Evolutionary conservation across 441 rosid species (phyloP).

Genomic region (Adansonia gregorii): DNA sequence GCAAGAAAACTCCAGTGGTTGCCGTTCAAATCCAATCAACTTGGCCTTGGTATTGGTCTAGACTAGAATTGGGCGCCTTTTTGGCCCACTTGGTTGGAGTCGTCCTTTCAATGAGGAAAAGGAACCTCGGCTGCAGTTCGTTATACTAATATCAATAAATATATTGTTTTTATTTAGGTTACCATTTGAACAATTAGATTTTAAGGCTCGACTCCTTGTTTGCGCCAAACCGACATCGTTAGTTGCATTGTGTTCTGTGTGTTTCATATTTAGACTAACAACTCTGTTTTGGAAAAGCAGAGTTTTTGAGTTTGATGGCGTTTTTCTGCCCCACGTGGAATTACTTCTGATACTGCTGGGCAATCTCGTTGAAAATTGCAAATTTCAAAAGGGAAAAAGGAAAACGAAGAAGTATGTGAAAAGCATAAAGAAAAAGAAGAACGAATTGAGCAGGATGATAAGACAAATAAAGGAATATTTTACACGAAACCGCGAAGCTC

Average conservation of each 20-base stretch:
- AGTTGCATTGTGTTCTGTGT: not conserved
- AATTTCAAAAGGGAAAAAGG: not conserved
- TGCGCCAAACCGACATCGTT: not conserved
- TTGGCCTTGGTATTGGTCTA: not conserved
- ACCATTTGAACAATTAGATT: not conserved
- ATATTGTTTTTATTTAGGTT: not conserved
- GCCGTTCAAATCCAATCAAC: constrained; percentile 7
- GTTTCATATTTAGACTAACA: not conserved
- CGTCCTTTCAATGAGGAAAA: not conserved
- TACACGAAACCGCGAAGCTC: not conserved
- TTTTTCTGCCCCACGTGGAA: constrained; percentile 1
- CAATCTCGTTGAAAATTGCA: not conserved
- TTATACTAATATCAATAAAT: not conserved
- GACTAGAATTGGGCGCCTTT: not conserved
- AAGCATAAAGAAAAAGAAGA: not conserved
- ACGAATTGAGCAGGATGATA: not conserved
- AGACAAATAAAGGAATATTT: not conserved
- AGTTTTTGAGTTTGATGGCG: not conserved
- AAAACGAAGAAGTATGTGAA: not conserved
- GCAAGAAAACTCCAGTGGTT: not conserved
- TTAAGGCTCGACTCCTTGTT: not conserved
- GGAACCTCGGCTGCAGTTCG: not conserved
- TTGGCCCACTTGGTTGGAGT: not conserved
- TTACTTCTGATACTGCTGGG: not conserved
- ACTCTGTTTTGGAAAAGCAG: not conserved